Conservation (phyloP, 129 eudicot species). For the Helianthus annuus region DNA sequence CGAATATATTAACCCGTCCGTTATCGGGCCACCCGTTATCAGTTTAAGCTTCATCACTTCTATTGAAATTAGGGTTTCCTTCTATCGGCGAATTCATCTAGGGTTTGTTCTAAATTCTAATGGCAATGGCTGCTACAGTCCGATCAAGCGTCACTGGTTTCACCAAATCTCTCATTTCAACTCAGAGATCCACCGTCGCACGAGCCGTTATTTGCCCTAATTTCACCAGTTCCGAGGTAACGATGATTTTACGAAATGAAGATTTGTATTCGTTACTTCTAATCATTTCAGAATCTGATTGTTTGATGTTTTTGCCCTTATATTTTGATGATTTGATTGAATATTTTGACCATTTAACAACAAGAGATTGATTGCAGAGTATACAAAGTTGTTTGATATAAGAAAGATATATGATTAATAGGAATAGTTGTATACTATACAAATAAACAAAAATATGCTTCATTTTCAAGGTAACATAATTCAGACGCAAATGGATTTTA, state of each 20-base stretch:
- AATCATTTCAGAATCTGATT: background rate
- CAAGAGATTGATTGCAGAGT: too few relatives aligned
- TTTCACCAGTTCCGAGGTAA: conserved; percentile 47
- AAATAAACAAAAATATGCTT: too few relatives aligned
- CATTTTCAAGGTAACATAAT: too few relatives aligned
- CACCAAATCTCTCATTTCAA: conserved; percentile 30
- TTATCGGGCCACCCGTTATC: background rate
- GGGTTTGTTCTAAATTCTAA: conserved; percentile 26
- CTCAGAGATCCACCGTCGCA: conserved; percentile 43
- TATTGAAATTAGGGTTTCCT: background rate
- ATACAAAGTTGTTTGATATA: background rate
- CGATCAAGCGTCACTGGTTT: conserved; percentile 55
- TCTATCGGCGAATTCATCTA: background rate
- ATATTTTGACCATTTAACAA: background rate
- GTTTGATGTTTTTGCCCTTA: background rate
- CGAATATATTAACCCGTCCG: too few relatives aligned
- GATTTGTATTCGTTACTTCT: background rate
- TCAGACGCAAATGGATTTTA: too few relatives aligned
- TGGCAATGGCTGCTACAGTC: conserved; percentile 58
- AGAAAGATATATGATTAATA: background rate
- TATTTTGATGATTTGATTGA: conserved; percentile 9
- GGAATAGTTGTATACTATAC: background rate
- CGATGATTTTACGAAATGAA: background rate
- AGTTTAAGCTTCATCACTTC: background rate
- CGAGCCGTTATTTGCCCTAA: conserved; percentile 42